phyloP scores from a whole-genome alignment of 2,329 filamentous ascomycete genomes.

The Sporothrix protearum region DNA sequence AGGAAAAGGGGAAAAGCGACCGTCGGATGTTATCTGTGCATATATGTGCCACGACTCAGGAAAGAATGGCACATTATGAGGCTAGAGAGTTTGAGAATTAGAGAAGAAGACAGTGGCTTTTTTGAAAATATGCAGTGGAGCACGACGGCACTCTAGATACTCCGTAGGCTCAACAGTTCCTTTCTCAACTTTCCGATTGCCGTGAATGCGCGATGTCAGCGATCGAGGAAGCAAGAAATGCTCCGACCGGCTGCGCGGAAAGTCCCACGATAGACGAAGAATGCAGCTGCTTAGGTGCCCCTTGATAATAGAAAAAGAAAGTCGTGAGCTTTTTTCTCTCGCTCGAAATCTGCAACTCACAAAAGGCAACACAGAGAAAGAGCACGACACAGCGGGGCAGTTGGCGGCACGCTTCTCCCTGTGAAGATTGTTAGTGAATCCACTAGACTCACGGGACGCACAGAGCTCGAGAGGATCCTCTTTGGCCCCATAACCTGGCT shows the following conservation, averaged over 20 bases:
- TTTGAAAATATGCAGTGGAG: not conserved
- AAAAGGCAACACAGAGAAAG: too few relatives aligned
- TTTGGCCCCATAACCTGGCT: not conserved
- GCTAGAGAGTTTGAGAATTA: too few relatives aligned
- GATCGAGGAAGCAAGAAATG: not conserved
- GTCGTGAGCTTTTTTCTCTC: not conserved
- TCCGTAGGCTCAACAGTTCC: not conserved
- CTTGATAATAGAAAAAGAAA: not conserved
- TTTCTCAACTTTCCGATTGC: constrained; percentile 2
- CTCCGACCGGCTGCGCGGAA: not conserved
- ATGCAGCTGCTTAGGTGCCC: too few relatives aligned
- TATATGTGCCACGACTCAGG: not conserved
- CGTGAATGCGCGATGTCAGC: not conserved
- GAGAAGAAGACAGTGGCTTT: too few relatives aligned
- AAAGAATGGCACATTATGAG: too few relatives aligned
- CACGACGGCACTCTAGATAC: not conserved
- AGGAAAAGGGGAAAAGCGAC: not conserved
- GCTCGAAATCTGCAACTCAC: not conserved
- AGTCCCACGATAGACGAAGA: not conserved
- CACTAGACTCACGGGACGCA: not conserved
- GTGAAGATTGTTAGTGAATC: not conserved
- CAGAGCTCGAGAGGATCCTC: not conserved
- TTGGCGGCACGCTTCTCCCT: not conserved
- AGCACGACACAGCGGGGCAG: not conserved
- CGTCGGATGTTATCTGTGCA: not conserved